Evolutionary conservation across 2,329 filamentous ascomycete genomes (phyloP).

Genomic region (Pseudogymnoascus pannorum): DNA sequence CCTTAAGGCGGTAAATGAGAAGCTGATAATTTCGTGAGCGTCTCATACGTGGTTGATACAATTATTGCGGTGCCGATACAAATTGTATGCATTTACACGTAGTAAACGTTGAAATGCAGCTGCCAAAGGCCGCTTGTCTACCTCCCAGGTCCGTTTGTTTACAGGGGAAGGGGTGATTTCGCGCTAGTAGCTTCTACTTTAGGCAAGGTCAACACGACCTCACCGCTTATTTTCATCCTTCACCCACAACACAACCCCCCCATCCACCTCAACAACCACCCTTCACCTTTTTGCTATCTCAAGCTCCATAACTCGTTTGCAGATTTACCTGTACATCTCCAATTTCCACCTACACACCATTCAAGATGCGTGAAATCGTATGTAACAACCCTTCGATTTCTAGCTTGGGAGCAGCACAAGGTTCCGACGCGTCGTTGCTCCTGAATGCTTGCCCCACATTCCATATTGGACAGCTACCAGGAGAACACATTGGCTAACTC

Average conservation of each 20-base stretch:
- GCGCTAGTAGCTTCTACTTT: conserved; percentile 6
- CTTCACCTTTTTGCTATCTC: conserved; percentile 12
- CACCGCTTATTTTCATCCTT: conserved; percentile 11
- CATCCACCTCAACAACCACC: conserved; percentile 8
- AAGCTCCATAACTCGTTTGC: conserved; percentile 14
- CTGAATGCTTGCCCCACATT: conserved; percentile 29
- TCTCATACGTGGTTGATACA: conserved; percentile 2
- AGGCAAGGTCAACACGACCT: conserved; percentile 11
- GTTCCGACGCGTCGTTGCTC: conserved; percentile 35
- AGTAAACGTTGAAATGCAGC: background rate
- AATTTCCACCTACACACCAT: conserved; percentile 22
- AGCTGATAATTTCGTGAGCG: background rate
- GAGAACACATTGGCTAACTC: conserved; percentile 47
- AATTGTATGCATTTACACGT: conserved; percentile 1
- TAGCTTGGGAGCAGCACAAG: background rate
- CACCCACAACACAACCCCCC: conserved; percentile 9
- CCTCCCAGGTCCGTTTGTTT: conserved; percentile 9
- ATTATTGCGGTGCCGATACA: background rate
- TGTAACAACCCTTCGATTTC: conserved; percentile 31
- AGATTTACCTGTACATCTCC: conserved; percentile 10
- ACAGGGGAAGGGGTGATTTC: conserved; percentile 5
- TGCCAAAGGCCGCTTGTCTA: background rate
- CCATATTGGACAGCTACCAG: conserved; percentile 32
- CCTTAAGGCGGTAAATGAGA: background rate
- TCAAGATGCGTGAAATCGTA: conserved; percentile 70